A percentile compares a stretch with the other conserved stretches of the same genome.
Conservation (phyloP, 495 filamentous ascomycete genomes). For the Hypoxylon fuscum region DNA sequence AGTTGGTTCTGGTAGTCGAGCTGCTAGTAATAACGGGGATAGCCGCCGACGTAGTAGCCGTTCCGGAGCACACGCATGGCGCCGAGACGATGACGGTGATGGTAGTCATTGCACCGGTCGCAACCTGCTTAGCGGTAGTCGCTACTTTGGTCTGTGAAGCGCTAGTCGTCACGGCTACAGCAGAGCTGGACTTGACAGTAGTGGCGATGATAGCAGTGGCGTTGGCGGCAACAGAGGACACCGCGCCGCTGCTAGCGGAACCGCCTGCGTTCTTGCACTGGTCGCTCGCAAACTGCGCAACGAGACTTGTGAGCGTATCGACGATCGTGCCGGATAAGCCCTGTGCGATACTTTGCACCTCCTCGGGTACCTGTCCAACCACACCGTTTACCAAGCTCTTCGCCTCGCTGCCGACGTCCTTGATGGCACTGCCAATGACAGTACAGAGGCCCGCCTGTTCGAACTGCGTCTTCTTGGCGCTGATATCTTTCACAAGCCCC, state of each 20-base stretch:
- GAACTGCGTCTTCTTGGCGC: constrained; percentile 48
- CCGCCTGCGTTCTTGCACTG: constrained; percentile 32
- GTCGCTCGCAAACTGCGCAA: constrained; percentile 15
- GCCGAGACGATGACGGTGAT: constrained; percentile 35
- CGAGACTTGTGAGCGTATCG: constrained; percentile 42
- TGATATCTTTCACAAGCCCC: constrained; percentile 44
- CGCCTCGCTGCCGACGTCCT: constrained; percentile 46
- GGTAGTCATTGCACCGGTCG: background rate
- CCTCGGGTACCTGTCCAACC: constrained; percentile 47
- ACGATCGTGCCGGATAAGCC: constrained; percentile 47
- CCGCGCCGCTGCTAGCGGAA: constrained; percentile 22
- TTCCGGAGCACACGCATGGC: constrained; percentile 27
- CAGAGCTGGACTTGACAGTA: constrained; percentile 14
- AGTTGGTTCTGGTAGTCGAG: constrained; percentile 18
- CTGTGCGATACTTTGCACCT: constrained; percentile 37
- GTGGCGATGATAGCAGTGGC: constrained; percentile 21
- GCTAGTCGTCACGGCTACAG: constrained; percentile 2
- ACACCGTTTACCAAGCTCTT: constrained; percentile 45
- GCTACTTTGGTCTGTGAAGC: background rate
- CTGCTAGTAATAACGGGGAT: constrained; percentile 12
- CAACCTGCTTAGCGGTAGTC: background rate
- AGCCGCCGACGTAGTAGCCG: background rate
- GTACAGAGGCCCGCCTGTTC: constrained; percentile 46
- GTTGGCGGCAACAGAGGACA: constrained; percentile 1
- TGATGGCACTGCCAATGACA: constrained; percentile 39